These are phyloP conservation scores for Chytridium lagenaria DNA, from an alignment of 371 early-diverging fungal species.

Conservation along the genomic window DNA sequence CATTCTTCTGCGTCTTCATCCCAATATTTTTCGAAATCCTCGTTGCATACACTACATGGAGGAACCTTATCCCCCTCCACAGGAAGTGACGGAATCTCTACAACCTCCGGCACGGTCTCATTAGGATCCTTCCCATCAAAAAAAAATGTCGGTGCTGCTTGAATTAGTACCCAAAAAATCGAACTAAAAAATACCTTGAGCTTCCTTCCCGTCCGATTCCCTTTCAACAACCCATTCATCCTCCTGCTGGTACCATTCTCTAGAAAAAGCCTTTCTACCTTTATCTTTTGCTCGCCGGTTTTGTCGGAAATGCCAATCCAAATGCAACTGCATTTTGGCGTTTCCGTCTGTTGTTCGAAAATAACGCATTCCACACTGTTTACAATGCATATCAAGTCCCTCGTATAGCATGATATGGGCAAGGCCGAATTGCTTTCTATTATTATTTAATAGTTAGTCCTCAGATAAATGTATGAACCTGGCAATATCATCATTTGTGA, in stretches of 20 bases:
- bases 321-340: conserved; percentile 78
- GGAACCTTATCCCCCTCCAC: conserved; percentile 32
- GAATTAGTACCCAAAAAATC: too few relatives aligned
- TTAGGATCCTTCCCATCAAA: conserved; percentile 15
- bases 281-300: conserved; percentile 83
- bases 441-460: background rate
- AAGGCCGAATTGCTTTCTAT: conserved; percentile 2
- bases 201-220: too few relatives aligned
- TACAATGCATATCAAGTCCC: conserved; percentile 78
- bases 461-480: background rate
- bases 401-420: conserved; percentile 68
- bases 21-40: conserved; percentile 83
- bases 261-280: too few relatives aligned
- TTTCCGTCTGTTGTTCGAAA: conserved; percentile 71
- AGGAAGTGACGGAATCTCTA: conserved; percentile 33
- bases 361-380: conserved; percentile 89
- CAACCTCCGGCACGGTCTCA: background rate
- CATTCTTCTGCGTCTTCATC: conserved; percentile 90
- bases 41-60: conserved; percentile 85
- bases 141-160: conserved; percentile 20
- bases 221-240: too few relatives aligned
- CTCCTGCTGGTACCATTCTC: too few relatives aligned
- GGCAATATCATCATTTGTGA: conserved; percentile 18
- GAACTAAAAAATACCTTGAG: too few relatives aligned
- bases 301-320: conserved; percentile 94